Base-by-base conservation (phyloP, 495 filamentous ascomycete species). In the Polyplosphaeria fusca region DNA sequence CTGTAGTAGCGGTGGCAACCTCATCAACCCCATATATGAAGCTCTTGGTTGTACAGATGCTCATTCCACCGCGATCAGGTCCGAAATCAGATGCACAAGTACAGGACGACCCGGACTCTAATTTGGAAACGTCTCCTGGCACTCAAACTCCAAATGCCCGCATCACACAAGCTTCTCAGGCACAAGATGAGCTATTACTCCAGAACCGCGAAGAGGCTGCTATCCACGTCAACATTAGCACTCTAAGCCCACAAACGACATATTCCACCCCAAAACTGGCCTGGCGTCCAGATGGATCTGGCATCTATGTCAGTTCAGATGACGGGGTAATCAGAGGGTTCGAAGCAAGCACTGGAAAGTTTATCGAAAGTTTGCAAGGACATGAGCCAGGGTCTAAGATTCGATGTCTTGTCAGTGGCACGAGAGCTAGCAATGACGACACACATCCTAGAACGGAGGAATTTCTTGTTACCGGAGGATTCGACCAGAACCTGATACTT, bases 261-360 rank as follows among this genome's bases (percentile, higher is more conserved):
- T 88, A 86, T 64, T 84, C 79, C 28, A 87, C 83, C 12, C 83
- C 85, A 19, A 77, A 79, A 56, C 68, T 86, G 9, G 78, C 72
- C 7, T 88, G 85, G 85, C 70, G 85, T 44, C 84, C 84, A 3
- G 75, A 82, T 63, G 84, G 82, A 0, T 77, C 71, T 24, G 85
- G 85, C 0, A 67, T 88, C 4, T 88, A 82, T 80, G 83, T 87
- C 1, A 87, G 85, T 68, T 80, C 80, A 9, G 85, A 88, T 63
- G 85, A 88, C 69, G 85, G 85, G 0, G 68, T 80, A 13, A 72
- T 87, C 52, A 73, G 85, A 16, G 85, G 85, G 3, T 67, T 88
- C 28, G 85, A 88, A 66, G 74, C 73, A 1, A 79, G 68, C 55
- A 83, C 76, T 1, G 85, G 85, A 16, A 87, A 80, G 69, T 67